Conservation (phyloP, 2,329 filamentous ascomycete species). For the Xylariaceae sp. region DNA sequence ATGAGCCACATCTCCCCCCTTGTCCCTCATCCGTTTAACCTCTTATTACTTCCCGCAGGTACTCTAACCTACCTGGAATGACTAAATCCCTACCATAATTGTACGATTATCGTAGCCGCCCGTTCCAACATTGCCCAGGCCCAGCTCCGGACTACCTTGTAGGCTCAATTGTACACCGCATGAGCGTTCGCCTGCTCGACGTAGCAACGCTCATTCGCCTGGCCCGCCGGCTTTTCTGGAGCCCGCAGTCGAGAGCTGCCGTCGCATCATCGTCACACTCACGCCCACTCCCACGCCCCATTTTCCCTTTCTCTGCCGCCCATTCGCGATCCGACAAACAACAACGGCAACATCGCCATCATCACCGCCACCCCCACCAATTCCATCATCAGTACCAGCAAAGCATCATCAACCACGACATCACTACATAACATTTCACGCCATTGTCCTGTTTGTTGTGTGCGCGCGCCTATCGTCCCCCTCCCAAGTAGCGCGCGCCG, state of each 20-base stretch:
- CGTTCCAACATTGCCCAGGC: neutral
- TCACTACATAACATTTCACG: neutral
- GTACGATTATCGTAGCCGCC: slow-evolving; percentile 8
- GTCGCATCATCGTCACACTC: slow-evolving; percentile 10
- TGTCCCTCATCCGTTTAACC: slow-evolving; percentile 9
- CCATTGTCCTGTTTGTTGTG: slow-evolving; percentile 6
- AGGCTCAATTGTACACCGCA: slow-evolving; percentile 9
- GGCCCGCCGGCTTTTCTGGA: neutral
- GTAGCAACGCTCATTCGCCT: neutral
- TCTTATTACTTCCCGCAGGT: neutral
- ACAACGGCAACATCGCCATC: neutral
- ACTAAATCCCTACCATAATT: slow-evolving; percentile 5
- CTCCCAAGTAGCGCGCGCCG: slow-evolving; percentile 31
- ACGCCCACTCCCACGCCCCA: neutral
- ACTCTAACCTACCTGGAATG: neutral
- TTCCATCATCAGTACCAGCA: neutral
- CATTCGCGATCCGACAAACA: neutral
- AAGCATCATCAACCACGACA: neutral
- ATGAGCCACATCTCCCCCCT: slow-evolving; percentile 10
- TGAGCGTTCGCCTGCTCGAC: neutral
- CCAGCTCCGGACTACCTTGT: neutral
- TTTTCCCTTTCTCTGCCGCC: neutral
- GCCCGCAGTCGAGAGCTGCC: neutral
- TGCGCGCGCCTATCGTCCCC: slow-evolving; percentile 21
- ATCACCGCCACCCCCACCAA: neutral